Evolutionary conservation across 805 yeast genomes (phyloP), one percentile per base, ranked within the genome.

Genomic region (Saccharomycopsis lassenensis): DNA sequence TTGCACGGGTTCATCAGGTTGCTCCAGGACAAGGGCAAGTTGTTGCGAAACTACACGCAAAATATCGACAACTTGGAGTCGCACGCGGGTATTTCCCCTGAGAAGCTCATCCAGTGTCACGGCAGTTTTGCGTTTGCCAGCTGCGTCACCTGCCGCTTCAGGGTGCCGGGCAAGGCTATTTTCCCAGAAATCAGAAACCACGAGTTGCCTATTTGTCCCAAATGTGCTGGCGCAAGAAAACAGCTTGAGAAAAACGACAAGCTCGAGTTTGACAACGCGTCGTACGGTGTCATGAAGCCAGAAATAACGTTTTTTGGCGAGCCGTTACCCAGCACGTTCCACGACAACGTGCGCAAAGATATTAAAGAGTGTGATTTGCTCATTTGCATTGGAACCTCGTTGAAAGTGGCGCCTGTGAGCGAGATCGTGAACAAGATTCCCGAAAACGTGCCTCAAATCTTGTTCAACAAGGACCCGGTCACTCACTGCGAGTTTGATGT

Each of bases 221-320:
- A 61, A 35, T 82, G 95, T 52, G 58, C 57, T 17, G 47, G 56
- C 8, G 67, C 65, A 50, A 60, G 76, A 40, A 54, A 52, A 35
- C 53, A 47, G 32, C 48, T 54, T 50, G 43, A 57, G 53, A 34
- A 51, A 37, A 25, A 46, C 27, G 34, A 36, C 39, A 16, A 37
- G 32, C 33, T 44, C 55, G 50, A 18, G 48, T n/a, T n/a, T n/a
- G 48, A 22, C 55, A 52, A 29, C 24, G 38, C 36, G 4, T 68
- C 80, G 6, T 73, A 57, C 52, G 95, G 95, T 11, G 89, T 85
- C 2, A 67, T 83, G 69, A 86, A 87, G 54, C 96, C 96, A 0
- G 94, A 86, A 52, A 86, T 86, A 43, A 85, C 94, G 0, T 86
- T 86, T 51, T 86, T 86, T 48, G 94, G 94, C 11, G 95, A 86